phyloP scores from a whole-genome alignment of 805 yeast genomes.

The Zygosaccharomyces kombuchaensis region DNA sequence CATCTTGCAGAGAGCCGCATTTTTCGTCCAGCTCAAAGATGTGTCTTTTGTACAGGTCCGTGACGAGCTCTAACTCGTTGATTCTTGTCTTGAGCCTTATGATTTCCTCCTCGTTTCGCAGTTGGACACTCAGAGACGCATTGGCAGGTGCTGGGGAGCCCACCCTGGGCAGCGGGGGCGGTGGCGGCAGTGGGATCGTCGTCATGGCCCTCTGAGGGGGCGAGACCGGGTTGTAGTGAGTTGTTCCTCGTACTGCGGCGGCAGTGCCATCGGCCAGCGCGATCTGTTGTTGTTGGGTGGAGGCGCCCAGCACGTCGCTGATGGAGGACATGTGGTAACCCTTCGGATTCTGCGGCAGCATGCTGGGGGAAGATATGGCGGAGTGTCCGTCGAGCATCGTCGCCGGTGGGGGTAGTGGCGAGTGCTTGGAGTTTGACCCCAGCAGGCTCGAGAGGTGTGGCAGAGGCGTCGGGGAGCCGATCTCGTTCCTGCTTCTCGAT shows the following conservation, averaged over 20 bases:
- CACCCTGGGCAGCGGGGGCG: not conserved
- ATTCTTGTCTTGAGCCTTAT: conserved; percentile 65
- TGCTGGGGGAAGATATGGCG: conserved; percentile 14
- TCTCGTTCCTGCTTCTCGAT: conserved; percentile 3
- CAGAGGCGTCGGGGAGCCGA: conserved; percentile 18
- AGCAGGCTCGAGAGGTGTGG: conserved; percentile 32
- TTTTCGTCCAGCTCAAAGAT: conserved; percentile 68
- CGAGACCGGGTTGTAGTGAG: no score
- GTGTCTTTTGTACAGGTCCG: conserved; percentile 79
- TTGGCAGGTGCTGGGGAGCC: not conserved
- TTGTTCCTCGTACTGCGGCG: no score
- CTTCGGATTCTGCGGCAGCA: conserved; percentile 7
- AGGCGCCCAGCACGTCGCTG: conserved; percentile 14
- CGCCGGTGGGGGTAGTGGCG: conserved; percentile 5
- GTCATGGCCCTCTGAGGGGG: conserved; percentile 5
- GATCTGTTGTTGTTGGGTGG: not conserved
- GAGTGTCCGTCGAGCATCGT: conserved; percentile 5
- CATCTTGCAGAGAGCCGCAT: conserved; percentile 27
- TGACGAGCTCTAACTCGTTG: conserved; percentile 83
- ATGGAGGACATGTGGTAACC: conserved; percentile 20
- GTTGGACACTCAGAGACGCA: conserved; percentile 18
- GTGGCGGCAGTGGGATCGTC: not conserved
- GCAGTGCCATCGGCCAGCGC: not conserved
- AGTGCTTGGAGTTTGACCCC: conserved; percentile 26
- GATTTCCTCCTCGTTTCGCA: conserved; percentile 33